A percentile compares a stretch with the other conserved stretches of the same genome.
Conservation (phyloP, 2,329 filamentous ascomycete genomes). For the Ophiocordyceps polyrhachis-furcata region DNA sequence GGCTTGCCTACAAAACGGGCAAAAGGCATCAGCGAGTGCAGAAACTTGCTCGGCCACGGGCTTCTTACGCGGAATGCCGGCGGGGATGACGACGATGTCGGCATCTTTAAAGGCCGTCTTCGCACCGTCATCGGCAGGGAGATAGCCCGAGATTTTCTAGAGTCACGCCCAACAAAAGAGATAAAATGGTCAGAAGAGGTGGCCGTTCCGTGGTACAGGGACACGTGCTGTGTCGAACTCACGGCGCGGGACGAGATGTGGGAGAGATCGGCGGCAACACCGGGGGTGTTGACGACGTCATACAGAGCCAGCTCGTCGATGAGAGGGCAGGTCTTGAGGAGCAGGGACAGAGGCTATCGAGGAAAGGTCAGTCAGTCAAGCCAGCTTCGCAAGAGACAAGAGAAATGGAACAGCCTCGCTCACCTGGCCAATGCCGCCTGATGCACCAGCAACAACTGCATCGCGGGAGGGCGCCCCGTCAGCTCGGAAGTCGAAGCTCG, state of each 20-base stretch:
- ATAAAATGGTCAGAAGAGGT: background rate
- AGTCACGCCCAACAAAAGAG: background rate
- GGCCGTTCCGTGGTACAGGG: background rate
- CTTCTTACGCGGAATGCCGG: constrained; percentile 79
- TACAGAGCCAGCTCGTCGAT: constrained; percentile 90
- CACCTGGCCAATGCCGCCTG: constrained; percentile 97
- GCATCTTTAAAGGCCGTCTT: constrained; percentile 80
- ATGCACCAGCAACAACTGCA: constrained; percentile 74
- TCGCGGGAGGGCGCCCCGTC: constrained; percentile 4
- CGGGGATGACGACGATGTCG: constrained; percentile 92
- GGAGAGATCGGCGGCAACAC: constrained; percentile 87
- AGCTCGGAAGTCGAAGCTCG: background rate
- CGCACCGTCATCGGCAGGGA: constrained; percentile 70
- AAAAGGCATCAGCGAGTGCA: background rate
- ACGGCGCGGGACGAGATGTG: constrained; percentile 88
- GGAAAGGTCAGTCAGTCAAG: constrained; percentile 6
- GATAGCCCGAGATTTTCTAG: constrained; percentile 72
- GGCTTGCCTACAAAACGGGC: constrained; percentile 58
- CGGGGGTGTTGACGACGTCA: constrained; percentile 98
- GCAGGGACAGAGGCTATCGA: constrained; percentile 73
- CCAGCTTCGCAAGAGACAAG: background rate
- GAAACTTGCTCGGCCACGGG: background rate
- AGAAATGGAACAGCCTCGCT: constrained; percentile 6
- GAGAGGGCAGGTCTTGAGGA: constrained; percentile 77
- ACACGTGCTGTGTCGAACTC: constrained; percentile 10